Base-by-base conservation (phyloP, 805 yeast species). In the Myxozyma neotropica region DNA sequence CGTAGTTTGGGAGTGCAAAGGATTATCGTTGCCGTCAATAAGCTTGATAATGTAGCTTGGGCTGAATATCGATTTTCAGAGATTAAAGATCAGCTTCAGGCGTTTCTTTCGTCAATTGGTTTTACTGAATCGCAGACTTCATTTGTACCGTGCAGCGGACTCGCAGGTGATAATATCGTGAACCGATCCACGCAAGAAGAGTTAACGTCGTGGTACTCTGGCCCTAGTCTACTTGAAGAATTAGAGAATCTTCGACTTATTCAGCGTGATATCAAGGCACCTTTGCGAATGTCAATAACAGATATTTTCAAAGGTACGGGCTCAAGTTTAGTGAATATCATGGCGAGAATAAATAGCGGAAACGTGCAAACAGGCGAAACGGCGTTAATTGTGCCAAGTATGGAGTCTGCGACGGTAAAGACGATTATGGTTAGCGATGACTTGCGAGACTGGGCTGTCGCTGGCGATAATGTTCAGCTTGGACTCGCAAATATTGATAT, bases 311-410 rank as follows among this genome's bases (percentile, higher is more conserved):
- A 82, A 15, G 75, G 81, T 10, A 78, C 80, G 31, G 81, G 77
- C 33, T 75, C 78, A 4, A 81, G 62, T 27, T 45, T 82, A 61
- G 74, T 86, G 29, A 73, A 78, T 1, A 73, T 88, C 7, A 73
- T 80, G 33, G 96, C 96, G 1, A 79, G 89, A 57, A 77, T 89
- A 0, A 80, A 82, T 52, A 75, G 85, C 13, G 97, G 97, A 1
- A 71, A 77, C 4, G 77, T 89, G 36, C 89, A 87, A 72, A 80
- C 82, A 1, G 94, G 92, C 24, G 90, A 89, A 69, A 77, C 86
- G 0, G 75, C 88, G 6, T 70, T 78, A 2, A 74, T 82, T 1
- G 80, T 80, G 24, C 94, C 93, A 4, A 77, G 81, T 76, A 60
- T 53, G 42, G 64, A 55, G 44, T 54, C 65, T 1, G 71, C 71